Evolutionary conservation across 1,284 basidiomycete species (phyloP).

Genomic region (Sanguinoderma infundibulare): DNA sequence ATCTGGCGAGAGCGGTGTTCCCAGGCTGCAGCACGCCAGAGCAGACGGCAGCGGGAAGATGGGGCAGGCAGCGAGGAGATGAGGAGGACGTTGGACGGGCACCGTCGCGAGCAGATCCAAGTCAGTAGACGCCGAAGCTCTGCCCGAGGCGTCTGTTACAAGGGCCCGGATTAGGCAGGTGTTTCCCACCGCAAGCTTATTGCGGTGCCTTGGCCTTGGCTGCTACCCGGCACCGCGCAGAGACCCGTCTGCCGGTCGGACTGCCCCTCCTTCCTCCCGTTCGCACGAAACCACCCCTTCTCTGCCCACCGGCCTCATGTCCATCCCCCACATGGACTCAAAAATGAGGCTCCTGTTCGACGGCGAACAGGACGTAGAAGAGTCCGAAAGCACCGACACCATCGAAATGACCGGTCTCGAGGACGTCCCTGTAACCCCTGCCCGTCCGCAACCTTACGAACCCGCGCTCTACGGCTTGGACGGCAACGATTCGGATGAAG

Average conservation of each 20-base stretch:
- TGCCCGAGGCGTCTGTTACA: slow-evolving; percentile 22
- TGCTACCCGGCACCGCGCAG: neutral
- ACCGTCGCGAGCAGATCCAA: slow-evolving; percentile 32
- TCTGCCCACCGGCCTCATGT: slow-evolving; percentile 4
- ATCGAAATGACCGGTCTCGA: slow-evolving; percentile 45
- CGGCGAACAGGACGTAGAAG: slow-evolving; percentile 14
- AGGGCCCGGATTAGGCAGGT: slow-evolving; percentile 7
- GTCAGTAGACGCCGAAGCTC: slow-evolving; percentile 23
- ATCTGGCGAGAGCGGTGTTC: slow-evolving; percentile 7
- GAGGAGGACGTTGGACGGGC: slow-evolving; percentile 20
- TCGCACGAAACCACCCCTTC: neutral
- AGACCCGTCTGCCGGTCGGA: neutral
- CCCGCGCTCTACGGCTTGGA: slow-evolving; percentile 28
- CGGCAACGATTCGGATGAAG: slow-evolving; percentile 32
- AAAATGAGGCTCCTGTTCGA: slow-evolving; percentile 22
- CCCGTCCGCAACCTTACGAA: slow-evolving; percentile 24
- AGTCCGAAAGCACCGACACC: slow-evolving; percentile 30
- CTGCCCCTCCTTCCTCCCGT: neutral
- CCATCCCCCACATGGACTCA: slow-evolving; percentile 12
- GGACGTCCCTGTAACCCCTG: slow-evolving; percentile 35
- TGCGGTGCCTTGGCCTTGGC: neutral
- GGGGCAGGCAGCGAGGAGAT: slow-evolving; percentile 9
- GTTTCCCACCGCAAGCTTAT: slow-evolving; percentile 21
- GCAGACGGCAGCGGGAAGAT: slow-evolving; percentile 9
- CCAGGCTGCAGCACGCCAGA: slow-evolving; percentile 5